Conservation (phyloP, 129 eudicot species). For the Gnaphalium uliginosum region DNA sequence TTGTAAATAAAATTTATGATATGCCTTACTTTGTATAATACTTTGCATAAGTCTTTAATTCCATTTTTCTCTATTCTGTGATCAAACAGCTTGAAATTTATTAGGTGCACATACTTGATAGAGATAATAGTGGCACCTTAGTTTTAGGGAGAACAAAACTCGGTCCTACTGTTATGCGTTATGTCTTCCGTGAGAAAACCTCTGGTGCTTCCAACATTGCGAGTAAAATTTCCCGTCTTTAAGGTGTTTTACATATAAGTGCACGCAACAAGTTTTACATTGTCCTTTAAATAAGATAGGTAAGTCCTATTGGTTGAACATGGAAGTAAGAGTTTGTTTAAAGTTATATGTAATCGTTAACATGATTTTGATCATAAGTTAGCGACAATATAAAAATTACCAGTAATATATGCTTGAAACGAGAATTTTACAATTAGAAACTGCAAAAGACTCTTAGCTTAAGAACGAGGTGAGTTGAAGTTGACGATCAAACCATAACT, state of each 20-base stretch:
- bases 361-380: too few species aligned
- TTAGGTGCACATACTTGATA: conserved; percentile 97
- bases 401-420: too few species aligned
- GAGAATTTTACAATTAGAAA: too few species aligned
- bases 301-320: too few species aligned
- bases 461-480: too few species aligned
- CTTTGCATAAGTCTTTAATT: too few species aligned
- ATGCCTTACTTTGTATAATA: not conserved
- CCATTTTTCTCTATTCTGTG: conserved; percentile 34
- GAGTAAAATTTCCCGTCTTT: conserved; percentile 22
- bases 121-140: conserved; percentile 94
- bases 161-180: conserved; percentile 76
- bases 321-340: too few species aligned
- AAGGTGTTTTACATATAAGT: not conserved
- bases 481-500: too few species aligned
- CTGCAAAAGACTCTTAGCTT: too few species aligned
- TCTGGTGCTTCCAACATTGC: conserved; percentile 56
- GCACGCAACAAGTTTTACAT: not conserved
- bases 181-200: conserved; percentile 90
- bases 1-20: not conserved
- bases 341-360: too few species aligned
- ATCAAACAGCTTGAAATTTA: conserved; percentile 42
- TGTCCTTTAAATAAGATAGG: too few species aligned
- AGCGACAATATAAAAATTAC: too few species aligned
- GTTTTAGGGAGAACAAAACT: conserved; percentile 91